These are phyloP conservation scores for Sporopachydermia lactativora DNA, from an alignment of 805 yeast species.

Conservation along the genomic window DNA sequence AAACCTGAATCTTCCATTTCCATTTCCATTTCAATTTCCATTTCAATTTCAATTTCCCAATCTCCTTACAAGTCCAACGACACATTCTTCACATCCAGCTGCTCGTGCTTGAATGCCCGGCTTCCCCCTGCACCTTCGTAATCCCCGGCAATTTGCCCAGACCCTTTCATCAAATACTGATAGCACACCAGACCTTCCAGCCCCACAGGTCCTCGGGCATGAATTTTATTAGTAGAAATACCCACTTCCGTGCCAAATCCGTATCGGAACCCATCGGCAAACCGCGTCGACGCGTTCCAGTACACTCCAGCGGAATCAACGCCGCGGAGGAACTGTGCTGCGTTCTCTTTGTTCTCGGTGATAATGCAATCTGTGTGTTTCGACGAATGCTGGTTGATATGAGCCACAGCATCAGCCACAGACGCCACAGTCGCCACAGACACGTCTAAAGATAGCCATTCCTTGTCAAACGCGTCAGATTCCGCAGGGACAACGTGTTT, in stretches of 20 bases:
- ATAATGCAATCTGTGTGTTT: slow-evolving; percentile 92
- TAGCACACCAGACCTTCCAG: slow-evolving; percentile 92
- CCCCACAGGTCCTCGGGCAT: slow-evolving; percentile 98
- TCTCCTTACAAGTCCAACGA: slow-evolving; percentile 12
- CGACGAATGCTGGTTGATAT: slow-evolving; percentile 85
- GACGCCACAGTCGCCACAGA: slow-evolving; percentile 53
- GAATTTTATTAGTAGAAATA: slow-evolving; percentile 90
- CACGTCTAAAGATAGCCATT: slow-evolving; percentile 70
- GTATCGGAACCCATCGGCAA: slow-evolving; percentile 97
- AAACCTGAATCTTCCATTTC: not conserved
- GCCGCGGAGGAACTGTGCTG: slow-evolving; percentile 67
- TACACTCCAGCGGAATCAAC: slow-evolving; percentile 93
- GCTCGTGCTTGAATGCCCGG: slow-evolving; percentile 62
- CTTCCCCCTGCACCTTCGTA: slow-evolving; percentile 89
- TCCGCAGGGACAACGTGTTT: slow-evolving; percentile 30
- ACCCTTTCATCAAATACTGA: slow-evolving; percentile 85
- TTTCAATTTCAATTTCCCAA: not conserved
- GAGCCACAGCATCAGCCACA: slow-evolving; percentile 62
- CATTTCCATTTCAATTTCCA: not conserved
- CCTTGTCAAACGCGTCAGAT: slow-evolving; percentile 65
- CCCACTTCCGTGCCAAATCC: slow-evolving; percentile 99
- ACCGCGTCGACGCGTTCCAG: slow-evolving; percentile 95
- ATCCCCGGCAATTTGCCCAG: slow-evolving; percentile 87
- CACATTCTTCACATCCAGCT: slow-evolving; percentile 27
- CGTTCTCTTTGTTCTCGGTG: slow-evolving; percentile 57